Base-by-base conservation (phyloP, 1,284 basidiomycete genomes). In the Apiotrichum akiyoshidainum region DNA sequence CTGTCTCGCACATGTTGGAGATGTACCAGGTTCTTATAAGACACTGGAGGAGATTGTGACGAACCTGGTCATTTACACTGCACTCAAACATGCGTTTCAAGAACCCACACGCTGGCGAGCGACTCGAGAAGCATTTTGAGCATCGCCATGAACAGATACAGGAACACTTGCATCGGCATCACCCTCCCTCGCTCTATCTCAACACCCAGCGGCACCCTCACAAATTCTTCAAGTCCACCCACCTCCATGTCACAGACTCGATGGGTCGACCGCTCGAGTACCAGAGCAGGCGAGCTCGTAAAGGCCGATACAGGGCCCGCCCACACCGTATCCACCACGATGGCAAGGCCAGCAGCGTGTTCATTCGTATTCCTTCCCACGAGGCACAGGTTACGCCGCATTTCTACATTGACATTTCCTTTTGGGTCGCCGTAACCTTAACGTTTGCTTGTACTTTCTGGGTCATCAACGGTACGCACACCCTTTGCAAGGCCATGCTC, bases 391-490 rank as follows among this genome's bases (percentile, higher is more conserved):
- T 75, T 26, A 66, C 67, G 42, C 68, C 69, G 16, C 54, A 66
- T 50, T 51, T 75, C 16, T 58, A 54, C 6, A 47, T 54, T 26
- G 73, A 75, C 58, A 57, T 75, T 6, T 58, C 57, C 8, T 74
- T 71, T 49, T 76, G 72, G 73, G 48, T 73, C 16, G 69, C 70
- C 0, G 54, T 72, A 19, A 35, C 58, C 4, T 77, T 78, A 55
- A 81, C 80, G 0, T 50, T 78, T 17, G 82, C 82, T 26, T 80
- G 78, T 46, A 70, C 79, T 11, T 75, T 82, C 6, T 83, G 82
- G 83, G 81, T 84, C n/a, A 71, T 83, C 39, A 85, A 85, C 66
- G 84, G 73, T 74, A 19, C 55, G 41, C 5, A 45, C 10, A n/a
- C n/a, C n/a, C 5, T 7, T 14, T 1, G 14, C 26, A 7, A n/a